These are phyloP conservation scores for Linum tenue DNA, from an alignment of 345 rosid species.

Conservation along the genomic window DNA sequence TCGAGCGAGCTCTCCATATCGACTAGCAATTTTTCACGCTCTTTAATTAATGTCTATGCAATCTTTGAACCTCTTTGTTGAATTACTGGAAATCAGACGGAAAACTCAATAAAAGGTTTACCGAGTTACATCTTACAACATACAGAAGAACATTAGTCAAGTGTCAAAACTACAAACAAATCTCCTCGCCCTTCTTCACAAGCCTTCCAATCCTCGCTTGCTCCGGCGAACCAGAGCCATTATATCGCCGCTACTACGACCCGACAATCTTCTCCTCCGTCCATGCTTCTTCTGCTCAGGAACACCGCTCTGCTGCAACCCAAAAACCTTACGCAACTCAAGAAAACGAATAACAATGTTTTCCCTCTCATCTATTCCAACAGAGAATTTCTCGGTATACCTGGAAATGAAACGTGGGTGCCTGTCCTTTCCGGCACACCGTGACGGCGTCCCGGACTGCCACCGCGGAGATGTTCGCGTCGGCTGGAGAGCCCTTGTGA, in stretches of 20 bases:
- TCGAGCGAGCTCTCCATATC: conserved; percentile 11
- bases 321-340: neutral
- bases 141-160: too few species aligned
- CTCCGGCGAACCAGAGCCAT: conserved; percentile 27
- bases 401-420: conserved; percentile 47
- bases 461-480: conserved; percentile 7
- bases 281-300: conserved; percentile 18
- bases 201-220: conserved; percentile 10
- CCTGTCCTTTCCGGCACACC: conserved; percentile 19
- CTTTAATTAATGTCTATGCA: too few species aligned
- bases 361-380: too few species aligned
- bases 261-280: conserved; percentile 12
- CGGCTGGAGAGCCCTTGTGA: conserved; percentile 13
- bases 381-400: conserved; percentile 10
- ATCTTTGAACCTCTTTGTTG: too few species aligned
- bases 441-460: conserved; percentile 34
- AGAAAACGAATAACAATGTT: neutral
- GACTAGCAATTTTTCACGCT: neutral
- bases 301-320: neutral
- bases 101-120: too few species aligned
- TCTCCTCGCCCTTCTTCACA: too few species aligned
- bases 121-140: too few species aligned
- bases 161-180: too few species aligned
- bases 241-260: conserved; percentile 12
- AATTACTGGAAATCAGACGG: too few species aligned